Percentiles rank a stretch among this genome's conserved stretches.
phyloP scores from a whole-genome alignment of 176 grass and related monocot genomes.

The Rhynchospora breviuscula region DNA sequence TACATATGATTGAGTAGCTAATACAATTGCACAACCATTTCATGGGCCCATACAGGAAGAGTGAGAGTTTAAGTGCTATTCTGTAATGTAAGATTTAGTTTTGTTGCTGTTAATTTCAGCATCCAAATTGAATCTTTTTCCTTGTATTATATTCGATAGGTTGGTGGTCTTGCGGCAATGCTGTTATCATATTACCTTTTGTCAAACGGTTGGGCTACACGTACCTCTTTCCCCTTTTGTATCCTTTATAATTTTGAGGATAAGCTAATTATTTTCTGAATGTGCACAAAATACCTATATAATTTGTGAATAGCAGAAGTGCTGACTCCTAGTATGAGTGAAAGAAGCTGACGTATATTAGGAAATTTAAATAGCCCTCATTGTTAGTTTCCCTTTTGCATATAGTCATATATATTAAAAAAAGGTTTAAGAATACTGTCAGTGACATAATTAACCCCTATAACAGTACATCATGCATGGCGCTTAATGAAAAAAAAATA shows the following conservation, averaged over 20 bases:
- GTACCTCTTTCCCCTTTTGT: constrained; percentile 80
- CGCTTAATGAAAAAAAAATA: background rate
- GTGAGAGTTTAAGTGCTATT: background rate
- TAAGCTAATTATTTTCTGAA: constrained; percentile 11
- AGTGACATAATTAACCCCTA: background rate
- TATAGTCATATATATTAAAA: background rate
- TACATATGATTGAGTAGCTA: background rate
- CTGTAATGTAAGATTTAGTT: background rate
- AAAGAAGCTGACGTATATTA: background rate
- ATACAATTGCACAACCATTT: background rate
- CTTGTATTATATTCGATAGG: constrained; percentile 32
- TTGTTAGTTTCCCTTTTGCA: background rate
- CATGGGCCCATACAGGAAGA: background rate
- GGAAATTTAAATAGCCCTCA: background rate
- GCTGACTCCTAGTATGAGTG: background rate
- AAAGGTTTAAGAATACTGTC: background rate
- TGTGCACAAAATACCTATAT: background rate
- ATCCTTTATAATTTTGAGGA: constrained; percentile 41
- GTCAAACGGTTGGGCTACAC: constrained; percentile 82
- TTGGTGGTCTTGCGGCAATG: constrained; percentile 91
- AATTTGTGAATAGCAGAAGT: background rate
- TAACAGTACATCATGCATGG: background rate
- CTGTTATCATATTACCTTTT: constrained; percentile 84
- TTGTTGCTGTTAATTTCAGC: background rate
- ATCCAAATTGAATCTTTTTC: background rate